Conservation (phyloP, 371 early-diverging fungal species). For the Chytridium lagenaria region DNA sequence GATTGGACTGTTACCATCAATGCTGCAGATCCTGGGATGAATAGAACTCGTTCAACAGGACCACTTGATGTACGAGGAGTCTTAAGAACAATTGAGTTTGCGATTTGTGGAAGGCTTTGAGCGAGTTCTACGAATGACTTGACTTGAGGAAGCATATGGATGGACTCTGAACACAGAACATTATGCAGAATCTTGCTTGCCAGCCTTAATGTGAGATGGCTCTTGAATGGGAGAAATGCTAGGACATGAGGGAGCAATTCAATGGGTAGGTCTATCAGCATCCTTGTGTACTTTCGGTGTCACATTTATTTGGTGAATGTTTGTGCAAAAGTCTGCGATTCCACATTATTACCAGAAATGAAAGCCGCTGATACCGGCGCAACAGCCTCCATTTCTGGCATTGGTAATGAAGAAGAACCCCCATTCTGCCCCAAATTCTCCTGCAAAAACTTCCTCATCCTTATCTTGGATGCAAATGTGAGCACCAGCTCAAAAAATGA, state of each 20-base stretch:
- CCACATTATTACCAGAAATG: not conserved
- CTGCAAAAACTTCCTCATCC: not conserved
- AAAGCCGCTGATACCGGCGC: no score
- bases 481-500: conserved; percentile 22
- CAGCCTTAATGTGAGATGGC: not conserved
- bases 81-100: not conserved
- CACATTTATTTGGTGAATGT: no score
- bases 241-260: not conserved
- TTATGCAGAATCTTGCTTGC: not conserved
- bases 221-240: not conserved
- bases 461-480: conserved; percentile 17
- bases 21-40: not conserved
- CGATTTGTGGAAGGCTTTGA: not conserved
- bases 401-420: not conserved
- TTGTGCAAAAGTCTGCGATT: not conserved
- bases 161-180: not conserved
- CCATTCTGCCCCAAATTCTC: not conserved
- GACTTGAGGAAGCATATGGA: not conserved
- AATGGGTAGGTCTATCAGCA: not conserved
- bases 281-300: no score
- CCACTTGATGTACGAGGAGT: not conserved
- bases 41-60: not conserved
- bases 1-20: conserved; percentile 3
- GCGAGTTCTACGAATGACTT: not conserved
- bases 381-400: not conserved